Evolutionary conservation across 768 basidiomycete species (phyloP), one percentile per base, ranked within the genome.

Genomic region (Naganishia friedmannii): DNA sequence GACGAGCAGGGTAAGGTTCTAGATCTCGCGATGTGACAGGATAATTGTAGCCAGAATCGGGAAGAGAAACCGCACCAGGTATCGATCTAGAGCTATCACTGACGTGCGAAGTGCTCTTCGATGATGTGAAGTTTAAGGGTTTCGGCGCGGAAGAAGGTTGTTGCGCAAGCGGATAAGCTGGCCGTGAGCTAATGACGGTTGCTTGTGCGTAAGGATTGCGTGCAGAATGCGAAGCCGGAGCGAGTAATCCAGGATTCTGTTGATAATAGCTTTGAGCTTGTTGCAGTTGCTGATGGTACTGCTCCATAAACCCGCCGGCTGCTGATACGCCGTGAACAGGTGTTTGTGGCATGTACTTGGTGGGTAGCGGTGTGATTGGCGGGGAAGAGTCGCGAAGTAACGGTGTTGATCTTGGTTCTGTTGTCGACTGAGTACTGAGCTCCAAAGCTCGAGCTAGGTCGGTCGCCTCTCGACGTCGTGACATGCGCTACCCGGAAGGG

Each of bases 181-280:
- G 12, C 17, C 48, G 39, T 34, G 23, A 45, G 13, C 26, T 26
- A 42, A 12, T 63, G n/a, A 28, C 26, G 23, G 60, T 1, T n/a
- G 8, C 15, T 3, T 42, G 60, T 63, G 28, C 37, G 39, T 63
- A 23, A 4, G 60, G 15, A 45, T 63, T 45, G 23, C 60, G 37
- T 28, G 60, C 37, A 17, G 60, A n/a, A 21, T 63, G 39, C 7
- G 60, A 63, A 34, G 60, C 23, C 37, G 60, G 42, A 15, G 60
- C 60, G 29, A 63, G 60, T 45, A 63, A 42, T 29, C 28, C 60
- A n/a, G 23, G 10, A 15, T 63, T 63, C 60, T 46, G 60, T n/a
- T 63, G 60, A 63, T 63, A 63, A 29, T 63, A 45, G 10, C 60
- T 63, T 45, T 63, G 60, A 63, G 60, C 60, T 63, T 63, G 60